Evolutionary conservation across 108 stramenopile species (phyloP), one percentile per base, ranked within the genome.

Genomic region (Cylindrotheca closterium): DNA sequence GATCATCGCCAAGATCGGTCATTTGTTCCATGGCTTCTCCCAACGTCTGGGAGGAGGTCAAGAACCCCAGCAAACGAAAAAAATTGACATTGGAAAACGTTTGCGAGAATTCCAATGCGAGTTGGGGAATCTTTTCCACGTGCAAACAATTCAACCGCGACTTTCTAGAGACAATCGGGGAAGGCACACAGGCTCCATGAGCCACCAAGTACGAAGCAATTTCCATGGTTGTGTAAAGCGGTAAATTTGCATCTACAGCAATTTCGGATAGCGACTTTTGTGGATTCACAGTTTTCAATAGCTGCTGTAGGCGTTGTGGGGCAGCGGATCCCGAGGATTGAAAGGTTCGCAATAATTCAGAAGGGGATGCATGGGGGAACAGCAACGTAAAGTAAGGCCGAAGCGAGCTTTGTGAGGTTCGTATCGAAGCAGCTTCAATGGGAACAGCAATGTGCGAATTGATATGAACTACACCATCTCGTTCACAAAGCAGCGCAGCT

Each of bases 361-460:
- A 73, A 8, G 92, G 74, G 47, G 92, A 82, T 1, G 76, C 81
- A 46, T 83, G 70, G 3, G 92, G 92, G 63, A 93, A 93, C 1
- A 93, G 70, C 21, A 93, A 53, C 2, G 92, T 91, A 42, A 89
- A 79, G 60, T 89, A 87, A 7, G 92, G 85, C 26, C 70, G 82
- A 32, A 89, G 58, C 24, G 28, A 48, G 26, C 21, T 58, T 27
- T 30, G 27, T 0, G 32, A 54, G 3, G 47, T 12, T 4, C 60
- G 51, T 27, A 63, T 37, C 4, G 57, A 25, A 2, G 75, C 75
- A 17, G 86, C 68, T 55, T 89, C 92, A 22, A 93, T 80, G 22
- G 81, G 80, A 3, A 91, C 83, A 4, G 89, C 87, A 61, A 93
- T 72, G 53, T 93, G 92, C 25, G 81, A 65, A 64, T 93, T 91